Evolutionary conservation across 257 asterid species (phyloP).

Genomic region (Solanum lycopersicoides): DNA sequence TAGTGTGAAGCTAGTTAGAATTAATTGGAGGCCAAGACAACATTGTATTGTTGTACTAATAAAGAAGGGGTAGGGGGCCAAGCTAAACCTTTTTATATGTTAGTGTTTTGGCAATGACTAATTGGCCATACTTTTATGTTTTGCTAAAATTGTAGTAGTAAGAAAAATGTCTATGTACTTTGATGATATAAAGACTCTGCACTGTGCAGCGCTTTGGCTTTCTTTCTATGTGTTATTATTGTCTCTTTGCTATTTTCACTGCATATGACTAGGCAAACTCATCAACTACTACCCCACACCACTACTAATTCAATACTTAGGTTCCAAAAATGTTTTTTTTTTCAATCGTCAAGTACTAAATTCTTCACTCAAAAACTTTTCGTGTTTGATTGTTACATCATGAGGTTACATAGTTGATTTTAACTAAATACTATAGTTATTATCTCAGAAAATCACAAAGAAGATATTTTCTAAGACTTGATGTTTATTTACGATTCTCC

Average conservation of each 20-base stretch:
- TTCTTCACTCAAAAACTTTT: not conserved
- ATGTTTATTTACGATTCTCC: not conserved
- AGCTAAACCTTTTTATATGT: not conserved
- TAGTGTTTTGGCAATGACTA: not conserved
- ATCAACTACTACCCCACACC: not conserved
- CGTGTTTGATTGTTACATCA: not conserved
- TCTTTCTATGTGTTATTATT: constrained; percentile 17
- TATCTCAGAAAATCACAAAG: not conserved
- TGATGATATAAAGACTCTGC: not conserved
- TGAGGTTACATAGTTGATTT: not conserved
- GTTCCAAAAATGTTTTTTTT: not conserved
- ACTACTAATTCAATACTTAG: not conserved
- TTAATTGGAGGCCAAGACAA: not conserved
- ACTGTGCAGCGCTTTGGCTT: constrained; percentile 7
- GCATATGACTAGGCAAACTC: constrained; percentile 6
- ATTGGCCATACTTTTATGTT: constrained; percentile 14
- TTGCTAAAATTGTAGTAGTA: not conserved
- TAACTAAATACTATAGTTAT: not conserved
- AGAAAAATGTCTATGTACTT: not conserved
- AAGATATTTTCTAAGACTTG: not conserved
- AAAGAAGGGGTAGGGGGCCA: not conserved
- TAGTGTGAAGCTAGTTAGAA: not conserved
- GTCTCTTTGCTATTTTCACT: constrained; percentile 6
- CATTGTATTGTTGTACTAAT: not conserved
- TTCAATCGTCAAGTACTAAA: not conserved